Evolutionary conservation across 352 stramenopile genomes (phyloP), one percentile per base, ranked within the genome.

Genomic region (Peronospora destructor): DNA sequence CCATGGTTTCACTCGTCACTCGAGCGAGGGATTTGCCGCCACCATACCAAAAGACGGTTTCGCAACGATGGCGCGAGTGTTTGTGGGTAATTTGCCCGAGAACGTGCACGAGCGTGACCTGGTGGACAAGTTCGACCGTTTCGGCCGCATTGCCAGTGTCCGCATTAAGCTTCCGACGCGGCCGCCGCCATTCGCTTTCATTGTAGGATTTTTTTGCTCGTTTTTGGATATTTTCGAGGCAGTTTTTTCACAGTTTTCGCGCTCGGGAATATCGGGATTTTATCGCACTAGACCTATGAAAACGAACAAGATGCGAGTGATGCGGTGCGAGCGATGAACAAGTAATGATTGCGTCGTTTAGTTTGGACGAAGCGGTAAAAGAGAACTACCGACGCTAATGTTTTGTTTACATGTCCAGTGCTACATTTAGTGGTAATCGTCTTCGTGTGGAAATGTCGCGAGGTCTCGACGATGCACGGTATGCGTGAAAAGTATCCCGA

Each of bases 61-160:
- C 17, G 26, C 29, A 10, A 2, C 11, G 14, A 79, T 76, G 66
- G 56, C 55, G 37, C 70, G 70, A 16, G 64, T 80, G 45, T 80
- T 71, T 45, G 75, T 87, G 23, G 76, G 77, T 13, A 85, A 85
- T 48, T 40, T 91, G 48, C 75, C 80, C 43, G 52, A 70, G 1
- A 52, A 70, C 37, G 60, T 87, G 45, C 65, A 62, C 19, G 75
- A 88, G 57, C 64, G 52, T 32, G 73, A 87, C 2, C 59, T 87
- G 35, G 68, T 77, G 28, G 57, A 76, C 17, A 53, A 70, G 21
- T 87, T 91, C 41, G 56, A 66, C 49, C 61, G 61, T 49, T 84
- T 70, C 34, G 77, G 75, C 12, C 64, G 64, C 39, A 59, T 83
- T 34, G 23, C 43, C 3, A 75, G 59, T 10, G 44, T 82, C 8